A percentile compares a stretch with the other conserved stretches of the same genome.
phyloP scores from a whole-genome alignment of 1,139 yeast genomes.

The Candida tunisiensis region DNA sequence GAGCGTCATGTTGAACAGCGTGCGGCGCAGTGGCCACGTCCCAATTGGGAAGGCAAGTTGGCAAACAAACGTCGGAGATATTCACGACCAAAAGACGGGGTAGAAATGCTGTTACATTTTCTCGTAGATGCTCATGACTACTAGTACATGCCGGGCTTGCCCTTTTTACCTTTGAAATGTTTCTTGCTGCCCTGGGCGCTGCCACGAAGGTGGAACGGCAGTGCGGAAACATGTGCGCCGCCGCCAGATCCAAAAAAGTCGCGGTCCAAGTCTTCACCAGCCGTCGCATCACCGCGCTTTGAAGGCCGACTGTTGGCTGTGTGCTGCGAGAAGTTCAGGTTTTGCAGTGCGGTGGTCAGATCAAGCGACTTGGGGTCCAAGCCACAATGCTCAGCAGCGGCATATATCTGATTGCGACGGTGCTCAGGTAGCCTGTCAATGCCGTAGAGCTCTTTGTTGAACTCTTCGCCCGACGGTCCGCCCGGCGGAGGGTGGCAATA shows the following conservation, averaged over 20 bases:
- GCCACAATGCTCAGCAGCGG: conserved; percentile 27
- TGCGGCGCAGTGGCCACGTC: no score
- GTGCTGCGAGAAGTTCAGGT: conserved; percentile 67
- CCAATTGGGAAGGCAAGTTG: no score
- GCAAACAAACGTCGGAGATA: no score
- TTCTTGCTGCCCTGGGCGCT: conserved; percentile 34
- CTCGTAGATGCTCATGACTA: no score
- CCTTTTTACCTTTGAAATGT: conserved; percentile 65
- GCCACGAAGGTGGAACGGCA: conserved; percentile 54
- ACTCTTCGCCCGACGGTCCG: conserved; percentile 33
- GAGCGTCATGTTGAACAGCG: no score
- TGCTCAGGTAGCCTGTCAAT: conserved; percentile 43
- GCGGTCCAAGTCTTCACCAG: conserved; percentile 60
- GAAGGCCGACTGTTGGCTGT: conserved; percentile 17
- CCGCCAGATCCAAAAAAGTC: conserved; percentile 63
- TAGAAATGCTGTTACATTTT: no score
- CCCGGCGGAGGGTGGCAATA: conserved; percentile 66
- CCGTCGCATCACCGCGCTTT: conserved; percentile 29
- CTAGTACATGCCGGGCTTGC: no score
- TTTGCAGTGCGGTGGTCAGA: conserved; percentile 50
- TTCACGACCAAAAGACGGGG: no score
- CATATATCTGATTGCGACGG: conserved; percentile 51
- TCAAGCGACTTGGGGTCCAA: conserved; percentile 37
- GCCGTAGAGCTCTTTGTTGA: conserved; percentile 59
- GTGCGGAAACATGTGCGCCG: conserved; percentile 43